Conservation (phyloP, 1,139 yeast genomes). For the Hansenula lynferdii region DNA sequence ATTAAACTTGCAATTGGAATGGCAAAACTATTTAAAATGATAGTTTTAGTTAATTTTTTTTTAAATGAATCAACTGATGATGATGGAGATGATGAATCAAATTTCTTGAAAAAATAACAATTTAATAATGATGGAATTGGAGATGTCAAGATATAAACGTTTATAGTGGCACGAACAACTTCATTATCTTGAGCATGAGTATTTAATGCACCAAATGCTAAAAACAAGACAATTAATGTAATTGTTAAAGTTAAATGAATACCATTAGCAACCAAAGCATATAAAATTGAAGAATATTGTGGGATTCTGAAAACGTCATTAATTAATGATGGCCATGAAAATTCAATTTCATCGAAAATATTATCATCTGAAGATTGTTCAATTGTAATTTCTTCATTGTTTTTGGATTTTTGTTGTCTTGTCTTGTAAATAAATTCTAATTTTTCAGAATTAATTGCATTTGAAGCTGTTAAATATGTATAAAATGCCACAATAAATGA, state of each 20-base stretch:
- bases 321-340: slow-evolving; percentile 21
- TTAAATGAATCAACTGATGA: background rate
- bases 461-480: slow-evolving; percentile 12
- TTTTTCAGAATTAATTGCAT: slow-evolving; percentile 15
- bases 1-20: slow-evolving; percentile 10
- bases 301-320: slow-evolving; percentile 22
- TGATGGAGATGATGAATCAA: slow-evolving; percentile 6
- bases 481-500: slow-evolving; percentile 28
- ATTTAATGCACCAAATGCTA: slow-evolving; percentile 11
- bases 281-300: slow-evolving; percentile 5
- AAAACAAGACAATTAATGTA: slow-evolving; percentile 5
- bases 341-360: slow-evolving; percentile 19
- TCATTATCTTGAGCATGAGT: slow-evolving; percentile 13
- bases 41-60: background rate
- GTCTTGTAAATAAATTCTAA: slow-evolving; percentile 9
- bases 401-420: slow-evolving; percentile 3
- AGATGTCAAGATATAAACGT: slow-evolving; percentile 10
- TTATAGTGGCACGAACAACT: slow-evolving; percentile 5
- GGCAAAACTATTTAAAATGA: slow-evolving; percentile 10
- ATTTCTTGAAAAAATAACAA: slow-evolving; percentile 15
- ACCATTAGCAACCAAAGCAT: slow-evolving; percentile 16
- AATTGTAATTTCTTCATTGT: too few species aligned
- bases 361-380: background rate
- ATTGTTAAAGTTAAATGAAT: slow-evolving; percentile 11
- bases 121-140: slow-evolving; percentile 13